These are phyloP conservation scores for Calonectria leucothoes DNA, from an alignment of 2,329 filamentous ascomycete genomes.

Conservation along the genomic window DNA sequence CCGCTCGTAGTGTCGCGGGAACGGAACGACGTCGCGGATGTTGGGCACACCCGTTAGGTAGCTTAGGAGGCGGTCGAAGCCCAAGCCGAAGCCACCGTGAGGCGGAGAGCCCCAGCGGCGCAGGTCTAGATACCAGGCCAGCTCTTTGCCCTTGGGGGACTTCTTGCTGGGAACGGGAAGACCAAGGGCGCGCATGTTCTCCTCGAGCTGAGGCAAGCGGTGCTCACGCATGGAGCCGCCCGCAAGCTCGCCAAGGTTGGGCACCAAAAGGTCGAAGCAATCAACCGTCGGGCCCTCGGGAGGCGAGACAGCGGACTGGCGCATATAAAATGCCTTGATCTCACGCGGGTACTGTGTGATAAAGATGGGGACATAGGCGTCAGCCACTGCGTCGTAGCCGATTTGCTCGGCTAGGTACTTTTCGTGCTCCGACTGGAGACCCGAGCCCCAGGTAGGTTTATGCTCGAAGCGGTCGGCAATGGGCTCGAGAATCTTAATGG, in stretches of 20 bases:
- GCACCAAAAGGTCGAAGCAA: conserved; percentile 91
- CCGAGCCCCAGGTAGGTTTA: conserved; percentile 75
- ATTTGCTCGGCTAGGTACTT: conserved; percentile 81
- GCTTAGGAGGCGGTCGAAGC: conserved; percentile 87
- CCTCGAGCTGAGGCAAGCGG: conserved; percentile 73
- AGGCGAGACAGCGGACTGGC: conserved; percentile 47
- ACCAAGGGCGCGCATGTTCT: conserved; percentile 77
- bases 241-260: conserved; percentile 86
- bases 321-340: conserved; percentile 89
- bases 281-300: conserved; percentile 72
- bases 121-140: conserved; percentile 91
- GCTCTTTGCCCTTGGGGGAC: conserved; percentile 41
- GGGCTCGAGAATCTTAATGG: conserved; percentile 75
- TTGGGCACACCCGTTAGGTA: conserved; percentile 86
- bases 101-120: conserved; percentile 91
- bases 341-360: conserved; percentile 91
- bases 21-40: conserved; percentile 86
- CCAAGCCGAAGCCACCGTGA: conserved; percentile 90
- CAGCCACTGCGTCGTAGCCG: conserved; percentile 60
- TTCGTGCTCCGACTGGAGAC: conserved; percentile 93
- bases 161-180: conserved; percentile 58
- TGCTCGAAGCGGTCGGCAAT: conserved; percentile 74
- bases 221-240: conserved; percentile 93
- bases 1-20: conserved; percentile 79
- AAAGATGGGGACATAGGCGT: conserved; percentile 77